Evolutionary conservation across 2,329 filamentous ascomycete genomes (phyloP).

Genomic region (Stemphylium lycopersici): DNA sequence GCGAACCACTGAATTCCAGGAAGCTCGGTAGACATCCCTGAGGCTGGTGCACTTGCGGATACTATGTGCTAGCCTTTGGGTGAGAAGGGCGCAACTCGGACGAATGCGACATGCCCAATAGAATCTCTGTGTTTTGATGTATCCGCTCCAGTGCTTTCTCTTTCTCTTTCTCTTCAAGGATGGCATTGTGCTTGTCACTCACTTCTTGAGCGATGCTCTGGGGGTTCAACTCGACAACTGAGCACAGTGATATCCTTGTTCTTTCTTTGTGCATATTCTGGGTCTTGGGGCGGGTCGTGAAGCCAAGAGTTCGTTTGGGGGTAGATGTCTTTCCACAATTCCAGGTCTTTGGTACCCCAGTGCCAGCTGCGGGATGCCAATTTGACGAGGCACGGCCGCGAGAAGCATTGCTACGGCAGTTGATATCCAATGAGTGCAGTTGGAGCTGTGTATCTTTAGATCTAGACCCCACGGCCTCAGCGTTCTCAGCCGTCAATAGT

Average conservation of each 20-base stretch:
- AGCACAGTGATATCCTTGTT: background rate
- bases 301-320: background rate
- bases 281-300: background rate
- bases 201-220: background rate
- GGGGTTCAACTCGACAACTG: background rate
- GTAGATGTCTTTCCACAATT: background rate
- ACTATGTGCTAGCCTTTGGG: conserved; percentile 4
- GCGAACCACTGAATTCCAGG: conserved; percentile 9
- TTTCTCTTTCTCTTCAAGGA: background rate
- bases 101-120: background rate
- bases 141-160: background rate
- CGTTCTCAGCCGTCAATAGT: conserved; percentile 15
- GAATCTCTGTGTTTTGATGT: no score
- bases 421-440: background rate
- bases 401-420: background rate
- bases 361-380: background rate
- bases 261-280: conserved; percentile 1
- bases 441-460: background rate
- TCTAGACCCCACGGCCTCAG: conserved; percentile 10
- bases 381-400: background rate
- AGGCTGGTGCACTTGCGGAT: background rate
- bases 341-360: conserved; percentile 1
- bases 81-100: background rate
- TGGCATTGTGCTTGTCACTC: background rate
- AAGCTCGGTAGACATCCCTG: background rate